Base-by-base conservation (phyloP, 2,329 filamentous ascomycete species). In the Diaporthe longicolla region DNA sequence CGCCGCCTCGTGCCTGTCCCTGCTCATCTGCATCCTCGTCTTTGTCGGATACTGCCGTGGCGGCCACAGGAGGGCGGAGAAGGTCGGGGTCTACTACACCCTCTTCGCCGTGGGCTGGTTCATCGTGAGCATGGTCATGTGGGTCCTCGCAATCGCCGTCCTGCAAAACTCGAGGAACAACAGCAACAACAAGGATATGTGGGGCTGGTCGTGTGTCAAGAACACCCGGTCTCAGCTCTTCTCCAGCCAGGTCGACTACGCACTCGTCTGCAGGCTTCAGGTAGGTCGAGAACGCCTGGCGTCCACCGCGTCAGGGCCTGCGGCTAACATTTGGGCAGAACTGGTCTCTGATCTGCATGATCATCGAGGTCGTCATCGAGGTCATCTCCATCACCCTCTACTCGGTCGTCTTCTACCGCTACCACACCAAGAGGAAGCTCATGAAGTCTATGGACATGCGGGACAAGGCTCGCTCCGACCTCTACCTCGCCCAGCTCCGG, bases 121-220 rank as follows among this genome's bases (percentile, higher is more conserved):
- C 88, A 93, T 97, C 81, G 93, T 97, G 84, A 97, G 93, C 82
- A 93, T 97, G 83, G 85, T 97, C 80, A 94, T 99, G 88, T 99
- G 97, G 97, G 92, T 93, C 71, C 87, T 97, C 45, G 95, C 94
- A 43, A 95, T 95, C 52, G 94, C 92, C 74, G 85, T 98, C 73
- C 90, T 98, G 79, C 95, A 98, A 82, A 90, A 93, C 79, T 91
- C 91, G 73, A 93, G 93, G 82, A 89, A 91, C 79, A 93, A 89
- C 81, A 91, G 90, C 80, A 86, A 90, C 77, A 94, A 93, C 80
- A 91, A 98, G 83, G 97, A 99, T 83, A 90, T 99, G 84, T 99
- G 97, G 97, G 95, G 96, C 74, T 99, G 97, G 97, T 91, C 95
- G n/a, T 99, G 97, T 83, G 93, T 95, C 73, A 90, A 97, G 80